Evolutionary conservation across 2,329 filamentous ascomycete species (phyloP).

Genomic region (Diaporthe capsici): DNA sequence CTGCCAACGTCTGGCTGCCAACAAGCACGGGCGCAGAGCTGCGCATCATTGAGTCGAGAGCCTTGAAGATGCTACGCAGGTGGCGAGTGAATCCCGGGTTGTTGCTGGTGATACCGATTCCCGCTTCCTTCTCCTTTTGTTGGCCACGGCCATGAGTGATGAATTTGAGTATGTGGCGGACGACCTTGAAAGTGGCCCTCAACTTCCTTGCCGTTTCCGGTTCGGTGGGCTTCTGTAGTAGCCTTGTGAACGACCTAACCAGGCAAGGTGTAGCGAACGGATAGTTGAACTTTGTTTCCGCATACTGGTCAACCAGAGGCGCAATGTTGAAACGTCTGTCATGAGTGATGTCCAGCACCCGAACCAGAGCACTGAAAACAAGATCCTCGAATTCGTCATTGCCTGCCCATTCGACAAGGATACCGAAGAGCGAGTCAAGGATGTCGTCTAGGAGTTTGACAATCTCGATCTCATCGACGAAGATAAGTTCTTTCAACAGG

Average conservation of each 20-base stretch:
- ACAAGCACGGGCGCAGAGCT: constrained; percentile 88
- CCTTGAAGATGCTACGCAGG: constrained; percentile 88
- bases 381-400: constrained; percentile 94
- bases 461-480: constrained; percentile 97
- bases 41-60: constrained; percentile 89
- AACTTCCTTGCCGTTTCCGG: constrained; percentile 86
- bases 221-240: constrained; percentile 87
- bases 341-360: constrained; percentile 92
- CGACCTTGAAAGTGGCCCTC: constrained; percentile 94
- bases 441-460: constrained; percentile 94
- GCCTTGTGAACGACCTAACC: constrained; percentile 86
- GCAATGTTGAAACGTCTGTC: constrained; percentile 94
- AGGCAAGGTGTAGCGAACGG: constrained; percentile 92
- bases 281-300: constrained; percentile 90
- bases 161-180: constrained; percentile 92
- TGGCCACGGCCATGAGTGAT: constrained; percentile 90
- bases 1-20: constrained; percentile 93
- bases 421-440: constrained; percentile 90
- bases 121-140: constrained; percentile 89
- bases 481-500: constrained; percentile 85
- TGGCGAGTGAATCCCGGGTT: constrained; percentile 84
- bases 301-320: constrained; percentile 92
- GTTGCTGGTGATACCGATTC: constrained; percentile 84
- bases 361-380: constrained; percentile 90
- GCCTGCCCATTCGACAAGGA: constrained; percentile 90